phyloP scores from a whole-genome alignment of 768 basidiomycete genomes.

The Suillus fuscotomentosus region DNA sequence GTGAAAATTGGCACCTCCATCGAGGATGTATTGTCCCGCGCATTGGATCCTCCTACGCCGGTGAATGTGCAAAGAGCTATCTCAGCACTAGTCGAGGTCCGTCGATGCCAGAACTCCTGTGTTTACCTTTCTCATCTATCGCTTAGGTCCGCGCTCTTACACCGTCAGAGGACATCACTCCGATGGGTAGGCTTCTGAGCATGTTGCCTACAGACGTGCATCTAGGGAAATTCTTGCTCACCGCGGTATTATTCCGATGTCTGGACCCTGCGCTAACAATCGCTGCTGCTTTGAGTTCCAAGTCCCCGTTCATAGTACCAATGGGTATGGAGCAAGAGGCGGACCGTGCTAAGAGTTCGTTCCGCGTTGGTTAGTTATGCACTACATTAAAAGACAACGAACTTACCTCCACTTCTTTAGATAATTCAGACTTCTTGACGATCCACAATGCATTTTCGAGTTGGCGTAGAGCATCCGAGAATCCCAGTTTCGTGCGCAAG shows the following conservation, averaged over 20 bases:
- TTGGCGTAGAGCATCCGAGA: conserved; percentile 78
- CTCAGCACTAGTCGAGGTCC: conserved; percentile 84
- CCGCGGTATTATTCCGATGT: conserved; percentile 82
- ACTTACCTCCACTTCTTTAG: conserved; percentile 37
- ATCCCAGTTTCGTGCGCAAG: conserved; percentile 57
- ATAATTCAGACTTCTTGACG: conserved; percentile 93
- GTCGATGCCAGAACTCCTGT: conserved; percentile 10
- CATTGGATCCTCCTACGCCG: conserved; percentile 84
- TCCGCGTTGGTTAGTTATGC: conserved; percentile 61
- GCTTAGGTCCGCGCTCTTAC: conserved; percentile 83
- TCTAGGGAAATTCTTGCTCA: conserved; percentile 88
- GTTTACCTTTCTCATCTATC: conserved; percentile 6
- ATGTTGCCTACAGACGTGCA: conserved; percentile 95
- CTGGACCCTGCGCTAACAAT: conserved; percentile 97
- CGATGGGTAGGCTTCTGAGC: conserved; percentile 87
- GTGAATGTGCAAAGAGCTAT: conserved; percentile 91
- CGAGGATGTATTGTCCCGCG: conserved; percentile 84
- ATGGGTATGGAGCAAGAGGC: conserved; percentile 87
- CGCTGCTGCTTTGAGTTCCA: conserved; percentile 87
- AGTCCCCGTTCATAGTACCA: conserved; percentile 90
- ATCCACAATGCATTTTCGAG: conserved; percentile 86
- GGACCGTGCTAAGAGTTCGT: conserved; percentile 76
- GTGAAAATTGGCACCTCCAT: conserved; percentile 82
- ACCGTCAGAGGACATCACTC: conserved; percentile 84
- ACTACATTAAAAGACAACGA: background rate